Percentiles rank a stretch among this genome's conserved stretches.
These are phyloP conservation scores for Thalassiosira livingstoniorum DNA, from an alignment of 352 stramenopile species.

Conservation along the genomic window DNA sequence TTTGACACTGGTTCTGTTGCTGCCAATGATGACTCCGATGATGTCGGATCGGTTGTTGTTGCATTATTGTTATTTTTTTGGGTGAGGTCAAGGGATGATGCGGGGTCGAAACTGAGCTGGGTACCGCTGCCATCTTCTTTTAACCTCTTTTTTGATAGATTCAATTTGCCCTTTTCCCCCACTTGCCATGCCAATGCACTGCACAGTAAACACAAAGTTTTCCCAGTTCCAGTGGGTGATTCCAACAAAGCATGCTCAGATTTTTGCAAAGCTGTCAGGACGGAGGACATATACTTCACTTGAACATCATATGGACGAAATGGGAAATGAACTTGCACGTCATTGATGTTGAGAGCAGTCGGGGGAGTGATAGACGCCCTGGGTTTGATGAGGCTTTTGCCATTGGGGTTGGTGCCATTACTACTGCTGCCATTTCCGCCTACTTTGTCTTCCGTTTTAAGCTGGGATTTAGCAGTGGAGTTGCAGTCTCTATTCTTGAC, in stretches of 20 bases:
- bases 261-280: slow-evolving; percentile 90
- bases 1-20: slow-evolving; percentile 14
- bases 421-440: slow-evolving; percentile 3
- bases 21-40: background rate
- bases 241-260: slow-evolving; percentile 97
- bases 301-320: slow-evolving; percentile 97
- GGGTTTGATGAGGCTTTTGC: slow-evolving; percentile 31
- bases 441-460: background rate
- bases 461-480: background rate
- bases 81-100: background rate
- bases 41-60: background rate
- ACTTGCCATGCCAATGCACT: slow-evolving; percentile 93
- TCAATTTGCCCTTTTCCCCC: slow-evolving; percentile 45
- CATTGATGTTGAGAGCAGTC: slow-evolving; percentile 72
- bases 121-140: no score
- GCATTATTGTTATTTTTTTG: background rate
- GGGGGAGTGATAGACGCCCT: slow-evolving; percentile 50
- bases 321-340: slow-evolving; percentile 92
- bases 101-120: no score
- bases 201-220: slow-evolving; percentile 98
- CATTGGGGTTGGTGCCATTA: background rate
- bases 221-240: slow-evolving; percentile 97
- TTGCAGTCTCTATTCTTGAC: background rate
- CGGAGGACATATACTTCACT: slow-evolving; percentile 96
- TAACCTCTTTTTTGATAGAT: no score